These are phyloP conservation scores for Holtermannia corniformis DNA, from an alignment of 768 basidiomycete species.

Conservation along the genomic window DNA sequence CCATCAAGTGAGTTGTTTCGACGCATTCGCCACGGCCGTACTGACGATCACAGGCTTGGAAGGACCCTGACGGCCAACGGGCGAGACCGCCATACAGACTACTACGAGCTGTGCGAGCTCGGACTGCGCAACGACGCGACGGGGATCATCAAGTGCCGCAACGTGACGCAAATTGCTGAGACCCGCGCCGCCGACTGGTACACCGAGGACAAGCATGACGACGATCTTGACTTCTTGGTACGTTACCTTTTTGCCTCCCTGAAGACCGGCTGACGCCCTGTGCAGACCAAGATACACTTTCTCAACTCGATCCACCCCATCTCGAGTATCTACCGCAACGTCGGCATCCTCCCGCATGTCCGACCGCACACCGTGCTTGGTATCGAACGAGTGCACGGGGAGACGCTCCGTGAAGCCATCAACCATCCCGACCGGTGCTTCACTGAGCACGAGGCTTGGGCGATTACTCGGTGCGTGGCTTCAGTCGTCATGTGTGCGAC, in stretches of 20 bases:
- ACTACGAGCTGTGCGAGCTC: no score
- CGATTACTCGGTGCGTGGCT: not conserved
- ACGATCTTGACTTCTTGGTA: not conserved
- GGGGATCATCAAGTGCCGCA: no score
- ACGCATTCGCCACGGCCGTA: not conserved
- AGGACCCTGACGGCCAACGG: no score
- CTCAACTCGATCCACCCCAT: not conserved
- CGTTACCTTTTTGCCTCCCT: no score
- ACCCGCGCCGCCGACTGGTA: not conserved
- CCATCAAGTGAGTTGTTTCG: not conserved
- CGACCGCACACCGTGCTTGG: not conserved
- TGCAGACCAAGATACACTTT: not conserved
- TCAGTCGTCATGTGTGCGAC: no score
- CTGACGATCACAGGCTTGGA: not conserved
- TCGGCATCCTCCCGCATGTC: not conserved
- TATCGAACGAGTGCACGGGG: not conserved
- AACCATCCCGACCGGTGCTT: not conserved
- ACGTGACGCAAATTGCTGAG: not conserved
- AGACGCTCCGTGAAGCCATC: not conserved
- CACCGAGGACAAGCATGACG: not conserved
- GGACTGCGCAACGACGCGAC: no score
- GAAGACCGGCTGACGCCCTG: no score
- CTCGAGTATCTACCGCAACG: not conserved
- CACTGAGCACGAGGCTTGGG: not conserved
- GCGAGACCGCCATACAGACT: not conserved